phyloP scores from a whole-genome alignment of 768 basidiomycete genomes.

The Amanita molliuscula region DNA sequence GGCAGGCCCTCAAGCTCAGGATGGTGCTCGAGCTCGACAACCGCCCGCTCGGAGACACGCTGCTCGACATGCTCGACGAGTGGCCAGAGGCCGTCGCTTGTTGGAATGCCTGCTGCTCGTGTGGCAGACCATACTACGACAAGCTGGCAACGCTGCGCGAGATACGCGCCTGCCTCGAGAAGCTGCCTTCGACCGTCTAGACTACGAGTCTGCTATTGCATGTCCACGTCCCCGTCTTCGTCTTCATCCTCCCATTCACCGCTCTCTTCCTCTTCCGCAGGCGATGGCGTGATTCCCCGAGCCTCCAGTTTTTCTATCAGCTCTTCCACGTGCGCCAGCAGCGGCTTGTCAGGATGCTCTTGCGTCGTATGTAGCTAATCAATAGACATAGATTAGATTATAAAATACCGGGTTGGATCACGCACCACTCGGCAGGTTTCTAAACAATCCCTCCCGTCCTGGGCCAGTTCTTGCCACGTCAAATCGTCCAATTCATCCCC shows the following conservation, averaged over 20 bases:
- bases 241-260: conserved; percentile 61
- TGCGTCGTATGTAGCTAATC: conserved; percentile 58
- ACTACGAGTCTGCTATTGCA: conserved; percentile 27
- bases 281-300: conserved; percentile 54
- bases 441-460: conserved; percentile 70
- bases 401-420: conserved; percentile 6
- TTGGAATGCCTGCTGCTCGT: conserved; percentile 28
- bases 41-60: conserved; percentile 26
- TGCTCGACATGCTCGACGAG: conserved; percentile 28
- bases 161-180: conserved; percentile 20
- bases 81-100: conserved; percentile 31
- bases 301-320: conserved; percentile 58
- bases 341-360: conserved; percentile 63
- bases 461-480: conserved; percentile 69
- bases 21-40: conserved; percentile 30
- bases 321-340: conserved; percentile 69
- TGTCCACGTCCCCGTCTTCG: conserved; percentile 48
- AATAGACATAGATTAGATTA: conserved; percentile 5
- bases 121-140: conserved; percentile 24
- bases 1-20: conserved; percentile 29
- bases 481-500: conserved; percentile 40
- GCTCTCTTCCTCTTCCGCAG: conserved; percentile 41
- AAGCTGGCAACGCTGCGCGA: conserved; percentile 22
- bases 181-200: conserved; percentile 13
- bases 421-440: conserved; percentile 74